phyloP scores from a whole-genome alignment of 257 asterid genomes.

The Gynochthodes officinalis region DNA sequence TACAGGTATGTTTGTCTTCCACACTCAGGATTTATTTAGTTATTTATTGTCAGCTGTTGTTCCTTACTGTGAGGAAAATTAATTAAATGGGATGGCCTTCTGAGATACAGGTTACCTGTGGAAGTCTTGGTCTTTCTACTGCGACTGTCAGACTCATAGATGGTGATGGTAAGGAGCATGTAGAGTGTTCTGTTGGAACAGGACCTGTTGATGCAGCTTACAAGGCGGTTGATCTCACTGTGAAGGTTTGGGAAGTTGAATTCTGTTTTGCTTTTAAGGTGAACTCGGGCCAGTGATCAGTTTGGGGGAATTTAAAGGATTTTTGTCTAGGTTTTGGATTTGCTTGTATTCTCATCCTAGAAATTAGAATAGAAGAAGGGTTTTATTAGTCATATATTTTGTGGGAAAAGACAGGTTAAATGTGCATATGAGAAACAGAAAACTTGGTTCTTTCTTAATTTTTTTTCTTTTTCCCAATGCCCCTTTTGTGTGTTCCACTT shows the following conservation, averaged over 20 bases:
- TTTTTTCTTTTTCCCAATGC: background rate
- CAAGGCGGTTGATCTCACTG: slow-evolving; percentile 81
- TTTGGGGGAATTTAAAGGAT: background rate
- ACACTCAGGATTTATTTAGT: slow-evolving; percentile 9
- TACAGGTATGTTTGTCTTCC: slow-evolving; percentile 47
- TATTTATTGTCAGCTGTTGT: slow-evolving; percentile 8
- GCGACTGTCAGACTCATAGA: slow-evolving; percentile 84
- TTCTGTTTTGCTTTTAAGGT: slow-evolving; percentile 12
- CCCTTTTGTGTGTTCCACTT: background rate
- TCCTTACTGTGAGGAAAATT: background rate
- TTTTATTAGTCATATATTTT: background rate
- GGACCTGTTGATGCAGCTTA: slow-evolving; percentile 99
- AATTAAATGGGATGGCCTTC: background rate
- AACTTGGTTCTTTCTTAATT: no score
- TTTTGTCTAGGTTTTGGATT: background rate
- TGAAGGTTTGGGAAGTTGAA: slow-evolving; percentile 53
- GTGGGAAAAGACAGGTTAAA: background rate
- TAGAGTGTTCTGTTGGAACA: slow-evolving; percentile 87
- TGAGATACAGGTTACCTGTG: slow-evolving; percentile 74
- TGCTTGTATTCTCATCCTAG: background rate
- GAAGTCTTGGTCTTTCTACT: slow-evolving; percentile 90
- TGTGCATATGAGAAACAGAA: background rate
- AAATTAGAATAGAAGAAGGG: background rate
- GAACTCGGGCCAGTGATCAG: background rate
- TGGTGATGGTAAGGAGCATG: slow-evolving; percentile 54